Percentiles rank a stretch among this genome's conserved stretches.
Conservation (phyloP, 2,329 filamentous ascomycete species). For the Aspergillus sp. region DNA sequence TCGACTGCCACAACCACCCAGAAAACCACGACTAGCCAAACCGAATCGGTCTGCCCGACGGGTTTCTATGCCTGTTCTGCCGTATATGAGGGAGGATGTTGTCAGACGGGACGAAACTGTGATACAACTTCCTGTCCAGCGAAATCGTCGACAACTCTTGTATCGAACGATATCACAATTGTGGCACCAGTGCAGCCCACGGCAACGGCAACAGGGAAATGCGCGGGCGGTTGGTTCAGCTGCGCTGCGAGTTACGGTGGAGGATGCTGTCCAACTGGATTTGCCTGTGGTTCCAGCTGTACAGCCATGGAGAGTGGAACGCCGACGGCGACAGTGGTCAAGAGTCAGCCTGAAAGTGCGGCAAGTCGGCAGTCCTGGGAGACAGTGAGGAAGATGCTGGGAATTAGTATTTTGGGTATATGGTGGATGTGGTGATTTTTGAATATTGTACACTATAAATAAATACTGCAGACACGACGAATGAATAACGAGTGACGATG, state of each 20-base stretch:
- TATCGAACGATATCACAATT: slow-evolving; percentile 63
- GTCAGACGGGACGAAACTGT: slow-evolving; percentile 81
- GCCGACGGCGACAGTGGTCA: slow-evolving; percentile 49
- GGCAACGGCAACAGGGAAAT: slow-evolving; percentile 44
- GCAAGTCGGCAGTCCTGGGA: not conserved
- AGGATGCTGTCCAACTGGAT: slow-evolving; percentile 81
- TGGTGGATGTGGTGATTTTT: no score
- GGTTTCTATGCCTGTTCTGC: slow-evolving; percentile 91
- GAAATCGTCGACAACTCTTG: slow-evolving; percentile 62
- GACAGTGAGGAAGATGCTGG: no score
- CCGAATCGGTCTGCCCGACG: slow-evolving; percentile 63
- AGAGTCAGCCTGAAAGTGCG: slow-evolving; percentile 25
- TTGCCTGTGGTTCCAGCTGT: slow-evolving; percentile 70
- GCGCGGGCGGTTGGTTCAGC: slow-evolving; percentile 73
- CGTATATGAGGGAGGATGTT: slow-evolving; percentile 76
- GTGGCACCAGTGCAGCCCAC: slow-evolving; percentile 54
- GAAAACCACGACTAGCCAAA: slow-evolving; percentile 21
- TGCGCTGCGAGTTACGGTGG: slow-evolving; percentile 64
- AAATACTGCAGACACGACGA: no score
- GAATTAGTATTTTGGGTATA: no score
- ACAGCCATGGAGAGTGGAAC: slow-evolving; percentile 50
- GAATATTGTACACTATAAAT: no score
- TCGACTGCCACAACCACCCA: slow-evolving; percentile 35
- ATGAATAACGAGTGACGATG: no score
- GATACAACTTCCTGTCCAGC: slow-evolving; percentile 71